These are phyloP conservation scores for Cladosporium cucumerinum DNA, from an alignment of 2,329 filamentous ascomycete species.

Conservation along the genomic window DNA sequence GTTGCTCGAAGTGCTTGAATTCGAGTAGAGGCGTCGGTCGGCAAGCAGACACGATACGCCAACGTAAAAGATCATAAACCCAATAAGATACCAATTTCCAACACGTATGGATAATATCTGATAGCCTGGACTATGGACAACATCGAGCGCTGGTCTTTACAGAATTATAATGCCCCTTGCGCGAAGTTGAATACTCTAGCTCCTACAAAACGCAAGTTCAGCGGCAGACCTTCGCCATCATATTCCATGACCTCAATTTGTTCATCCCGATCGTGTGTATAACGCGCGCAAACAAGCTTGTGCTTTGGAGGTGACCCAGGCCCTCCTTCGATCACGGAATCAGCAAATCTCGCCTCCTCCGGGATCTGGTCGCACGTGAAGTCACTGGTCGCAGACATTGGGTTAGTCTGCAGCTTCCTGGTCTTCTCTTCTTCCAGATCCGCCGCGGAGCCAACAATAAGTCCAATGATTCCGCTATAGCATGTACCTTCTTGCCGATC, in stretches of 20 bases:
- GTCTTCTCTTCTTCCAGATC: conserved; percentile 1
- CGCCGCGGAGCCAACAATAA: neutral
- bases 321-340: neutral
- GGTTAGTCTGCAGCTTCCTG: neutral
- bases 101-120: neutral
- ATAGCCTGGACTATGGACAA: neutral
- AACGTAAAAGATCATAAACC: neutral
- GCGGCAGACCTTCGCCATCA: neutral
- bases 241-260: neutral
- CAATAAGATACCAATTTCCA: neutral
- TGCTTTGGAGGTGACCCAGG: neutral
- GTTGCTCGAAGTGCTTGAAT: neutral
- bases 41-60: neutral
- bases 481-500: neutral
- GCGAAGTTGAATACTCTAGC: neutral
- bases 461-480: neutral
- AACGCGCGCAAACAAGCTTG: conserved; percentile 5
- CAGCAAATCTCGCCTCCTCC: conserved; percentile 11
- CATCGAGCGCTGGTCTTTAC: neutral
- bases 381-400: neutral
- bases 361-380: conserved; percentile 2
- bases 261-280: neutral
- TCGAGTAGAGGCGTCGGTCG: neutral
- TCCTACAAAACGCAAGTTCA: neutral
- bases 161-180: neutral